phyloP scores from a whole-genome alignment of 2,329 filamentous ascomycete genomes.

The Karstenula rhodostoma region DNA sequence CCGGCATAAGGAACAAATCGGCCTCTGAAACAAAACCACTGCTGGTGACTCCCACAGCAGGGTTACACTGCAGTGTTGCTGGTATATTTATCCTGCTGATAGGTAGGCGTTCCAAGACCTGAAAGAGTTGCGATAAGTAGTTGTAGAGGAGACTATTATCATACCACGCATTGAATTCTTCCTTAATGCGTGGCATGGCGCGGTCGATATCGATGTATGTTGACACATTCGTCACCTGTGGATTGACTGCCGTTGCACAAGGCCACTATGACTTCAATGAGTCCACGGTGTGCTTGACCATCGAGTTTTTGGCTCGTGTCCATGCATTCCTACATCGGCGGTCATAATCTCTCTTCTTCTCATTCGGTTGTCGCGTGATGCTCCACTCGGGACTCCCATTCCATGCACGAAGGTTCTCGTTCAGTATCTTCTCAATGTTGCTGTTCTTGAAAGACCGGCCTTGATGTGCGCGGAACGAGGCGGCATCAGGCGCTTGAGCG shows the following conservation, averaged over 20 bases:
- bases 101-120: conserved; percentile 20
- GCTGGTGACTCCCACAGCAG: neutral
- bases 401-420: neutral
- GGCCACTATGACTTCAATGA: conserved; percentile 30
- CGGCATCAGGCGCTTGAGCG: conserved; percentile 18
- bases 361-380: neutral
- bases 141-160: conserved; percentile 52
- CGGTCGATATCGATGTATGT: conserved; percentile 23
- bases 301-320: conserved; percentile 6
- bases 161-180: conserved; percentile 36
- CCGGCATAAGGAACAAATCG: conserved; percentile 4
- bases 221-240: conserved; percentile 1
- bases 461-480: neutral
- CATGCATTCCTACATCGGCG: conserved; percentile 18
- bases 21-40: conserved; percentile 1
- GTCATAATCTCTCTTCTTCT: conserved; percentile 1
- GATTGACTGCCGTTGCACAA: conserved; percentile 13
- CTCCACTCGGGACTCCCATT: neutral
- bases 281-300: conserved; percentile 19
- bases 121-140: conserved; percentile 32
- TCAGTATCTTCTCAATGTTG: neutral
- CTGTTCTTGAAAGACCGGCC: neutral
- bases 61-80: neutral
- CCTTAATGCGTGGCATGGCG: conserved; percentile 26
- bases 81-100: conserved; percentile 1